phyloP scores from a whole-genome alignment of 768 basidiomycete species.

The Tylopilus vinaceipallidus region DNA sequence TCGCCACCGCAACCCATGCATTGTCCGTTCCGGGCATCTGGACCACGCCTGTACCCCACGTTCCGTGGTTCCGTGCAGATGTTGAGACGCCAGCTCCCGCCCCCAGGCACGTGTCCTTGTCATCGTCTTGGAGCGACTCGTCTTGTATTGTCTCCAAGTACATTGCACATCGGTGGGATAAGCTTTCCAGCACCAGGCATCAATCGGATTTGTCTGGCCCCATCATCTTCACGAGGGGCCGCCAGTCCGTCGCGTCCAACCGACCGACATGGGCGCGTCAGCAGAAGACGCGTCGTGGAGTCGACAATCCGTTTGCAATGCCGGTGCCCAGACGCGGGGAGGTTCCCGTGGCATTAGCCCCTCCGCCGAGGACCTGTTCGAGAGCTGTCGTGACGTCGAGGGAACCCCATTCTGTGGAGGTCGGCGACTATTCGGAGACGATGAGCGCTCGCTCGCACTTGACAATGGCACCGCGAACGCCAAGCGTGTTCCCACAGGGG shows the following conservation, averaged over 20 bases:
- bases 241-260: slow-evolving; percentile 21
- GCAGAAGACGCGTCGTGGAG: slow-evolving; percentile 46
- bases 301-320: slow-evolving; percentile 52
- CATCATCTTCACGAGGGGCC: slow-evolving; percentile 15
- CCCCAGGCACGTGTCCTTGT: too few species aligned
- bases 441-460: slow-evolving; percentile 19
- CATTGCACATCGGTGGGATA: slow-evolving; percentile 33
- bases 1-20: slow-evolving; percentile 46
- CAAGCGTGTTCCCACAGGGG: slow-evolving; percentile 38
- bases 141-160: slow-evolving; percentile 29
- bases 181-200: slow-evolving; percentile 22
- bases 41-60: slow-evolving; percentile 46
- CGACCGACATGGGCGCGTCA: slow-evolving; percentile 52
- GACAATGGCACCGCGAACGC: slow-evolving; percentile 14
- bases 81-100: background rate
- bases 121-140: slow-evolving; percentile 8
- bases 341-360: slow-evolving; percentile 24
- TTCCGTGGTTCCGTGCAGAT: slow-evolving; percentile 55
- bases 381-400: slow-evolving; percentile 15
- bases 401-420: slow-evolving; percentile 37
- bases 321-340: slow-evolving; percentile 23
- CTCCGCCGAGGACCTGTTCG: slow-evolving; percentile 32
- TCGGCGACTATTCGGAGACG: slow-evolving; percentile 28
- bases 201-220: slow-evolving; percentile 17
- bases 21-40: slow-evolving; percentile 47